Conservation (phyloP, 176 grass and related monocot species). For the Oryza glumipatula region DNA sequence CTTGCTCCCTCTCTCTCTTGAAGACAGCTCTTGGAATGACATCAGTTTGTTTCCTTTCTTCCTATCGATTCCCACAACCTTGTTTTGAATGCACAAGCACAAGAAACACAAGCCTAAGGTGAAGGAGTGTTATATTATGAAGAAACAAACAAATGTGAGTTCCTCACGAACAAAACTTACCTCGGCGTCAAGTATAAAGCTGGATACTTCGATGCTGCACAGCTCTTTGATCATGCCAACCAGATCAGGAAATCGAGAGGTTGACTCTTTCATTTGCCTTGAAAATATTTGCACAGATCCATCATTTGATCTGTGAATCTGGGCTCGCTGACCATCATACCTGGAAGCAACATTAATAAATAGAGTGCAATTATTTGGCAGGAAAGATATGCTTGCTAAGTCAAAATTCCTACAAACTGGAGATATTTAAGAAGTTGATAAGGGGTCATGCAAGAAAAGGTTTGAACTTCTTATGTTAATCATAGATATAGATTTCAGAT, state of each 20-base stretch:
- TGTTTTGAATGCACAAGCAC: constrained; percentile 30
- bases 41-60: constrained; percentile 80
- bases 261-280: constrained; percentile 98
- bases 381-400: background rate
- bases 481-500: constrained; percentile 17
- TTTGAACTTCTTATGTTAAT: constrained; percentile 21
- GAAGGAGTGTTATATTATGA: constrained; percentile 26
- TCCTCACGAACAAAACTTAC: constrained; percentile 53
- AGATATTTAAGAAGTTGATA: constrained; percentile 11
- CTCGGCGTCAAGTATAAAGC: constrained; percentile 88
- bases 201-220: constrained; percentile 57
- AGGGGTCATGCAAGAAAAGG: background rate
- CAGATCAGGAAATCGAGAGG: constrained; percentile 84
- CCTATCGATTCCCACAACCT: constrained; percentile 92
- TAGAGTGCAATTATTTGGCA: constrained; percentile 1
- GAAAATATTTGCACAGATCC: constrained; percentile 89
- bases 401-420: constrained; percentile 27
- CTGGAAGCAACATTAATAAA: constrained; percentile 52
- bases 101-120: constrained; percentile 38
- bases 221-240: constrained; percentile 79
- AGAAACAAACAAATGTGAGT: constrained; percentile 13
- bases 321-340: constrained; percentile 97
- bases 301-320: constrained; percentile 89
- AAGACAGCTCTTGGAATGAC: constrained; percentile 97
- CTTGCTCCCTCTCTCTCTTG: constrained; percentile 89